phyloP scores from a whole-genome alignment of 2,329 filamentous ascomycete species.

The Scedosporium minutisporum region DNA sequence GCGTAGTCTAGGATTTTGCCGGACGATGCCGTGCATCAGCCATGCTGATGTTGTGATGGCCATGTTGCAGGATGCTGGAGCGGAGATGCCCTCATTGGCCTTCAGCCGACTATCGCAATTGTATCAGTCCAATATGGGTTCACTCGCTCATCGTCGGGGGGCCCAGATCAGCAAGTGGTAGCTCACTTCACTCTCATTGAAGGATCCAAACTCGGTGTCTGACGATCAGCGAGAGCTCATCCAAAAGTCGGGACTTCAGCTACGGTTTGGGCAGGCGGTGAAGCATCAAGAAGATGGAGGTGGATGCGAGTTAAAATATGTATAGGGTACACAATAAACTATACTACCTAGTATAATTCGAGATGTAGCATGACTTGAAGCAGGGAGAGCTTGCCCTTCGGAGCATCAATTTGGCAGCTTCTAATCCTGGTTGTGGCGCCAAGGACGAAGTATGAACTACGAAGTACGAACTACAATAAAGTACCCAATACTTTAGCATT shows the following conservation, averaged over 20 bases:
- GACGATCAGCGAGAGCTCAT: not conserved
- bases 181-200: not conserved
- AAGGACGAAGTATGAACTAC: no score
- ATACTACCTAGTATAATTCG: no score
- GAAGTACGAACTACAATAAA: no score
- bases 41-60: not conserved
- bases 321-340: not conserved
- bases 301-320: not conserved
- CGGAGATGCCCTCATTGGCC: not conserved
- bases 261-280: constrained; percentile 5
- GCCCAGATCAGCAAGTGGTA: not conserved
- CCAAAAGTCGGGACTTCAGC: not conserved
- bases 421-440: no score
- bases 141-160: not conserved
- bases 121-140: not conserved
- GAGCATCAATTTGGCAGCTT: no score
- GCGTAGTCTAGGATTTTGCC: not conserved
- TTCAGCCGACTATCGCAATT: not conserved
- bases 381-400: no score
- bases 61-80: not conserved
- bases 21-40: constrained; percentile 3
- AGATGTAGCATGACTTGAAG: no score
- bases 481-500: no score
- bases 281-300: not conserved
- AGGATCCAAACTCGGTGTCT: not conserved